Base-by-base conservation (phyloP, 2,329 filamentous ascomycete genomes). In the Pseudofabraea citricarpa region DNA sequence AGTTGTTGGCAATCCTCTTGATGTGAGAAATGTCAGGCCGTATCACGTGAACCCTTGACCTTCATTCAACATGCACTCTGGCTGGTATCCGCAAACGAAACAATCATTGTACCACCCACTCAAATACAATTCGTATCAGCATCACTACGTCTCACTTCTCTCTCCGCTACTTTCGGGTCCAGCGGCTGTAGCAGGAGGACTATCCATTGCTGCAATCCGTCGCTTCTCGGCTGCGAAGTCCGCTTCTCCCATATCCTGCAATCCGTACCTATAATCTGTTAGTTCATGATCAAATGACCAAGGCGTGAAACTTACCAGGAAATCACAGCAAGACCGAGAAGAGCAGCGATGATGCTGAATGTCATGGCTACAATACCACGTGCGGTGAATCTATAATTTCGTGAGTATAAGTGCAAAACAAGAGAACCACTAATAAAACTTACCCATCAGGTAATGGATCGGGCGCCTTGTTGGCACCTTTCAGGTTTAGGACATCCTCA, bases 401-500 rank as follows among this genome's bases (percentile, higher is more conserved):
- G 27, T 31, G 13, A 15, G 27, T 31, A 12, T n/a, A 31, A n/a
- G 16, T 5, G 10, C 13, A 31, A 12, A 2, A 6, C 27, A 31
- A 31, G 27, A 7, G 27, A 31, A n/a, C 10, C 13, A 31, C 27
- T 10, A 15, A 15, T 6, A 15, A 31, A 31, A 31, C 27, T 31
- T 15, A 31, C 2, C 57, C 56, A 15, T 42, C 51, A 5, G 58
- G 58, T 6, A 60, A 31, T 27, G 56, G 57, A 1, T 45, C 43
- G 1, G 53, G 56, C 20, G 55, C 46, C 22, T 32, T 36, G 40
- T 45, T 56, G 2, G 48, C 65, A 74, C 83, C 83, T 0, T 60
- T 64, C 2, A 89, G 65, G 49, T 93, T 77, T 0, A 87, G 64
- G 7, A 79, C 65, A 52, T 91, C 64, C 0, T 64, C 60, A 0